Conservation (phyloP, 371 early-diverging fungal species). For the Syncephalastrum monosporum region DNA sequence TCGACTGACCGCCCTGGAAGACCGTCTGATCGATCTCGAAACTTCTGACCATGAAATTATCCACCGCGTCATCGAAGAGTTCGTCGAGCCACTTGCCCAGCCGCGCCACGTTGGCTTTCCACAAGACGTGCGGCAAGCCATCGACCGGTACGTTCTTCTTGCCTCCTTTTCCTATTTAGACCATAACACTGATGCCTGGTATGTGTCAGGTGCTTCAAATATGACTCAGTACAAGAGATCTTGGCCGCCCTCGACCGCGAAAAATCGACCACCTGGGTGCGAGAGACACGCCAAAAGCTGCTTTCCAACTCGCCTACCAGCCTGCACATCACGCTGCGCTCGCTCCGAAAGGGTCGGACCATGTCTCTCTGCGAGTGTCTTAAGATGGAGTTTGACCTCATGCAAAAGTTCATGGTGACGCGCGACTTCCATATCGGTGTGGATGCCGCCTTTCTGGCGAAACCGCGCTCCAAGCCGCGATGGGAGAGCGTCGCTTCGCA, state of each 20-base stretch:
- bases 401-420: slow-evolving; percentile 70
- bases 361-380: slow-evolving; percentile 78
- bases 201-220: slow-evolving; percentile 74
- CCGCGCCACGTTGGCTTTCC: slow-evolving; percentile 45
- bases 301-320: slow-evolving; percentile 79
- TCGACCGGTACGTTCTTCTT: slow-evolving; percentile 59
- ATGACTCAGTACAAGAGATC: slow-evolving; percentile 80
- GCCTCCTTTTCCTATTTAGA: neutral
- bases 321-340: slow-evolving; percentile 80
- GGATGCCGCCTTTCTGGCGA: slow-evolving; percentile 32
- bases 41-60: slow-evolving; percentile 81
- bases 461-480: slow-evolving; percentile 16
- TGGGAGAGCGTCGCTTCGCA: slow-evolving; percentile 23
- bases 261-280: slow-evolving; percentile 63
- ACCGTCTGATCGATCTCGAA: slow-evolving; percentile 81
- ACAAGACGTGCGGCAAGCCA: slow-evolving; percentile 62
- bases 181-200: slow-evolving; percentile 6
- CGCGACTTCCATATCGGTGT: slow-evolving; percentile 43
- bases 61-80: slow-evolving; percentile 90
- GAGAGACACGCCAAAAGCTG: slow-evolving; percentile 69
- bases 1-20: slow-evolving; percentile 77
- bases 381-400: slow-evolving; percentile 82
- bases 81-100: slow-evolving; percentile 53
- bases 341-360: slow-evolving; percentile 68
- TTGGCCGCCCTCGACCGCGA: slow-evolving; percentile 73